Percentiles rank a stretch among this genome's conserved stretches.
Conservation (phyloP, 2,329 filamentous ascomycete species). For the Fusarium cicatricum region DNA sequence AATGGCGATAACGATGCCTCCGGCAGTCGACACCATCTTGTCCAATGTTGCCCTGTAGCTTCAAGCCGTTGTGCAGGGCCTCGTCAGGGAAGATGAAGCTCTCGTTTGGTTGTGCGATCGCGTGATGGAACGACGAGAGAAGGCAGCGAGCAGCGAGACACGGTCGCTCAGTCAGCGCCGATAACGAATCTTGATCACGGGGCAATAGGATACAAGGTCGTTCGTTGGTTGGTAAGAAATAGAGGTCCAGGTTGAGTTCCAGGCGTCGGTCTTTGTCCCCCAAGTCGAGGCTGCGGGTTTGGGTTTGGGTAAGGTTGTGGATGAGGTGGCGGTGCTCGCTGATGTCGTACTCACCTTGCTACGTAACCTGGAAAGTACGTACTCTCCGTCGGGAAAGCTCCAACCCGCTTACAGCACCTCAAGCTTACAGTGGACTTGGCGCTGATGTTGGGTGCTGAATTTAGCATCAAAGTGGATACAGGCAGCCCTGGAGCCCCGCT, state of each 20-base stretch:
- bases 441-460: conserved; percentile 22
- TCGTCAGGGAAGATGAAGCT: not conserved
- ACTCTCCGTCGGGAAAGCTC: too few species aligned
- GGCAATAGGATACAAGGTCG: too few species aligned
- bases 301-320: conserved; percentile 3
- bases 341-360: too few species aligned
- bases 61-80: conserved; percentile 3
- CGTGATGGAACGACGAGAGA: not conserved
- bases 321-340: conserved; percentile 28
- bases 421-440: conserved; percentile 27
- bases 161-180: not conserved
- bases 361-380: too few species aligned
- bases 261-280: not conserved
- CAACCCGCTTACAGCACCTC: conserved; percentile 2
- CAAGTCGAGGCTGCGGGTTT: too few species aligned
- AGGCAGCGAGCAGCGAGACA: not conserved
- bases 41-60: not conserved
- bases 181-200: not conserved
- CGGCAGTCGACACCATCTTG: conserved; percentile 65
- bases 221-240: too few species aligned
- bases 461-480: conserved; percentile 22
- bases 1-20: conserved; percentile 77
- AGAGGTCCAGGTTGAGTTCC: too few species aligned
- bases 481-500: conserved; percentile 9
- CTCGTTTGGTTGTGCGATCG: conserved; percentile 10